Base-by-base conservation (phyloP, 2,329 filamentous ascomycete species). In the Aspergillus novofumigatus region DNA sequence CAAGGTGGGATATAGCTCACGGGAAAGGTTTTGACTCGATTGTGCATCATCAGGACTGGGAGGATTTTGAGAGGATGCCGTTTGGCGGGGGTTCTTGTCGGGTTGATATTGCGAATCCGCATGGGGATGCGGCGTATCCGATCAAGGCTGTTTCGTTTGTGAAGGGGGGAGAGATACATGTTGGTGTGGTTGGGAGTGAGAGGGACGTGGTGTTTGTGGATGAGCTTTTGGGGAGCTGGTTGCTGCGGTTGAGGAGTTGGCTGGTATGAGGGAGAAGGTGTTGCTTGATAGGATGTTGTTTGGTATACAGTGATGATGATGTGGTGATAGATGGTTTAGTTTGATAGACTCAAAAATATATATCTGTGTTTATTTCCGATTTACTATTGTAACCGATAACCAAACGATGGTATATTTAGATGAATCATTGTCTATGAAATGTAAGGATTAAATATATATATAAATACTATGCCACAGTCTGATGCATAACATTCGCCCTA, bases 61-160 rank as follows among this genome's bases (percentile, higher is more conserved):
- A 82, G 54, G 83, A 86, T 65, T 83, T 86, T n/a, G 84, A 87
- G 64, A 76, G 73, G 26, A 76, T 74, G 70, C 64, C 68, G 25
- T 74, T 75, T 51, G 68, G 67, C 0, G 69, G 64, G 2, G 61
- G 62, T 2, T 61, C 54, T 49, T 78, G 72, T 65, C 73, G 74
- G 44, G 79, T 85, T 61, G 84, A 86, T 70, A 86, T 84, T 10
- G 66, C 82, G 17, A 86, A 85, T 64, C 82, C 84, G 2, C 80
- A 84, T 63, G 76, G 80, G 32, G 83, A 85, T 59, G 63, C 70
- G 2, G 63, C 69, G 9, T 60, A 65, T 47, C 71, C 70, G 1
- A 47, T 72, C 32, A 73, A 73, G 61, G 65, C 64, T 25, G 71
- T 73, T 8, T 72, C 71, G 61, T 82, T 81, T 41, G 69, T 84